These are phyloP conservation scores for Leccinum variicolor DNA, from an alignment of 768 basidiomycete species.

Conservation along the genomic window DNA sequence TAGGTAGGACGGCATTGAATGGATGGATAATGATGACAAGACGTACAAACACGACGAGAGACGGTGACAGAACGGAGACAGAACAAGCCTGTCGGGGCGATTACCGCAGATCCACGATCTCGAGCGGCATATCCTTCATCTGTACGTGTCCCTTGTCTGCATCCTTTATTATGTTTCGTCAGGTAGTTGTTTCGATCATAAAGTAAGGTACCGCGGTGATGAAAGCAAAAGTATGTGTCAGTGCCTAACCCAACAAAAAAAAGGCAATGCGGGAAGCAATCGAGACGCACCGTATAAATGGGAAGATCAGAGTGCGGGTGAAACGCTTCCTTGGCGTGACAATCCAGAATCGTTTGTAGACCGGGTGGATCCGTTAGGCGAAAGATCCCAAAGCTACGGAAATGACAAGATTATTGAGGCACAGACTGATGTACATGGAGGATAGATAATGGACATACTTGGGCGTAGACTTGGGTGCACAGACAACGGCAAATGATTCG, in stretches of 20 bases:
- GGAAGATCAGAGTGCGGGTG: slow-evolving; percentile 83
- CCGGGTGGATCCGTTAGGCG: slow-evolving; percentile 88
- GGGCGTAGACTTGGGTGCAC: slow-evolving; percentile 76
- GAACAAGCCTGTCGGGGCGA: not conserved
- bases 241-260: not conserved
- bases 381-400: slow-evolving; percentile 72
- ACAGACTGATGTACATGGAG: not conserved
- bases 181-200: not conserved
- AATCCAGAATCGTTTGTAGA: slow-evolving; percentile 64
- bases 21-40: not conserved
- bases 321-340: slow-evolving; percentile 71
- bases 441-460: slow-evolving; percentile 44
- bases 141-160: slow-evolving; percentile 84
- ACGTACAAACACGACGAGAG: not conserved
- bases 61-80: too few species aligned
- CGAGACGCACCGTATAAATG: slow-evolving; percentile 74
- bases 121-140: slow-evolving; percentile 67
- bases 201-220: too few species aligned
- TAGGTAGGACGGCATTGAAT: not conserved
- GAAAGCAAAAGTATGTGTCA: not conserved
- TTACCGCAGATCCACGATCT: slow-evolving; percentile 79
- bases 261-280: not conserved
- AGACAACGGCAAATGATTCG: slow-evolving; percentile 91
- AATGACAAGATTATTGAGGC: not conserved
- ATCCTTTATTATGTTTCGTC: slow-evolving; percentile 44